A percentile compares a stretch with the other conserved stretches of the same genome.
Evolutionary conservation across 768 basidiomycete genomes (phyloP).

Genomic region (Rhodotorula paludigena): DNA sequence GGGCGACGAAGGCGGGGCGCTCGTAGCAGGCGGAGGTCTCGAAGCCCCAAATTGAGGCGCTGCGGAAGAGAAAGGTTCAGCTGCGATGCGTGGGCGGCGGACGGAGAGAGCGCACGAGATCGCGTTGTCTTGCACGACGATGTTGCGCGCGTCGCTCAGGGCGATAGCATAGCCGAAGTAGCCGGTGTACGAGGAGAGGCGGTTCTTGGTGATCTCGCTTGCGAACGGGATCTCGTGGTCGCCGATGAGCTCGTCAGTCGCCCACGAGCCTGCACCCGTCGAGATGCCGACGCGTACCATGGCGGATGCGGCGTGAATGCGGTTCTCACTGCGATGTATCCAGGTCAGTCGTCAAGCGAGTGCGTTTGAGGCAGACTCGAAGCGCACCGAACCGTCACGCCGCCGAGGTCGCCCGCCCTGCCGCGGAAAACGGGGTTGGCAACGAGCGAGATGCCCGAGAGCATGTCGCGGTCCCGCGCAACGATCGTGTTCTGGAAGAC

Average conservation of each 20-base stretch:
- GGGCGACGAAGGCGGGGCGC: constrained; percentile 23
- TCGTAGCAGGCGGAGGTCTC: constrained; percentile 27
- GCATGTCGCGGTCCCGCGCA: constrained; percentile 27
- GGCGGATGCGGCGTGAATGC: constrained; percentile 38
- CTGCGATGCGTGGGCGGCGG: no score
- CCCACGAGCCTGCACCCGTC: constrained; percentile 41
- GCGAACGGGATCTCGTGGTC: constrained; percentile 33
- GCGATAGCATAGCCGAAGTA: constrained; percentile 43
- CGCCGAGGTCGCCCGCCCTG: constrained; percentile 5
- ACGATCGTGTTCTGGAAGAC: constrained; percentile 40
- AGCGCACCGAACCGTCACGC: constrained; percentile 21
- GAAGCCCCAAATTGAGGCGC: constrained; percentile 36
- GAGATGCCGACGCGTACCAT: constrained; percentile 44
- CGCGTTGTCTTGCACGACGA: constrained; percentile 32
- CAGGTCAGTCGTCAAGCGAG: no score
- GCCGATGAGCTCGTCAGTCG: constrained; percentile 29
- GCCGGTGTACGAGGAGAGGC: constrained; percentile 34
- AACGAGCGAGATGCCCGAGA: constrained; percentile 42
- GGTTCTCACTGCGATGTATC: constrained; percentile 22
- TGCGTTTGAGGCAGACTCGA: no score
- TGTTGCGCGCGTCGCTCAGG: constrained; percentile 23
- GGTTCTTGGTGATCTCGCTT: constrained; percentile 24
- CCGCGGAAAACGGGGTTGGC: constrained; percentile 28
- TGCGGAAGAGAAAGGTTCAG: neutral
- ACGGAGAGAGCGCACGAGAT: constrained; percentile 11